Evolutionary conservation across 2,329 filamentous ascomycete genomes (phyloP), one percentile per base, ranked within the genome.

Genomic region (Fusarium sp.): DNA sequence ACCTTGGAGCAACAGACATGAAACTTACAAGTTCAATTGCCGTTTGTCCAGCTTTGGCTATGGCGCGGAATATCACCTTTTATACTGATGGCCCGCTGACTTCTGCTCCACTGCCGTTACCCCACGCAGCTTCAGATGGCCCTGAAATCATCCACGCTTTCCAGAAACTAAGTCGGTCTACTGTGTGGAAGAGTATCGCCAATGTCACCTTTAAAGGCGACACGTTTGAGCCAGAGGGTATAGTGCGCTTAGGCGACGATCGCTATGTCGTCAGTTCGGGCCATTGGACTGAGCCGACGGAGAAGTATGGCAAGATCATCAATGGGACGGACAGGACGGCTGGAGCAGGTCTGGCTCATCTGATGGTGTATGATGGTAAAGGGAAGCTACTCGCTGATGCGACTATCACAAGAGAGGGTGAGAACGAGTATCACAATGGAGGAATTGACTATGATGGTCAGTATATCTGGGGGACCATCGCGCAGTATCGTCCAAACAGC

Each of bases 281-380:
- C 19, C 79, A 84, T 67, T 84, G 81, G 67, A 83, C 77, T 6
- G 68, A 73, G 22, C 73, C 73, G 1, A 83, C 81, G 5, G 51
- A 76, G 15, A 79, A 79, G 56, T 83, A 79, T 65, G 71, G 75
- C 26, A 75, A 78, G 66, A 82, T 82, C 74, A 80, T 83, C 74
- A 84, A 84, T 35, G 85, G 84, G 7, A 87, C 83, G 4, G 84
- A 87, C 65, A 78, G 82, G 24, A 79, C 77, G 8, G 61, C 80
- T 3, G 81, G 83, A 6, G 76, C 76, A 4, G 82, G 83, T 0
- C 83, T 82, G 48, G 79, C 79, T 9, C 82, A 84, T 51, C 56
- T 84, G 44, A 75, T 83, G 24, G 75, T 84, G 5, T 85, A 82
- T 66, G 77, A 81, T 49, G 78, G 78, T 0, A 71, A 79, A 8